Evolutionary conservation across 2,329 filamentous ascomycete species (phyloP).

Genomic region (Ophiosphaerella korrae): DNA sequence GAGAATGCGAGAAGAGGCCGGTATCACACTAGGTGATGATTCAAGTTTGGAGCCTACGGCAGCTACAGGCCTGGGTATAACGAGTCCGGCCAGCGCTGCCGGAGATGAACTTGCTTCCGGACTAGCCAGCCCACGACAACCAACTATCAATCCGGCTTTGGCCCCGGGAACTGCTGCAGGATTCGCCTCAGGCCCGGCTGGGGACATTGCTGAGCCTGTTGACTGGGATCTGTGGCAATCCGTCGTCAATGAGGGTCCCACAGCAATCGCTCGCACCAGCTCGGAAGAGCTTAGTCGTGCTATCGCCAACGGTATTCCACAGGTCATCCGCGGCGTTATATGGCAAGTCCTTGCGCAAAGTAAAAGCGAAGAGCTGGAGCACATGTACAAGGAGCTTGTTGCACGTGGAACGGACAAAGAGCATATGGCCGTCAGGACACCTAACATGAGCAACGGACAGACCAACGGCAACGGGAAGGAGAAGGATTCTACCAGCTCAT

Average conservation of each 20-base stretch:
- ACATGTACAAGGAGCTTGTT: slow-evolving; percentile 81
- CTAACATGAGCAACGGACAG: slow-evolving; percentile 54
- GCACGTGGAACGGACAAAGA: slow-evolving; percentile 82
- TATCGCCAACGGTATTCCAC: slow-evolving; percentile 91
- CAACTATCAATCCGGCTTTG: slow-evolving; percentile 70
- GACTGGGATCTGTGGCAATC: slow-evolving; percentile 99
- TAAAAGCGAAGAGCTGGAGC: slow-evolving; percentile 88
- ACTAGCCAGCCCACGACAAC: slow-evolving; percentile 53
- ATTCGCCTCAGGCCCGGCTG: slow-evolving; percentile 75
- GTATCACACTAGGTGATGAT: slow-evolving; percentile 48
- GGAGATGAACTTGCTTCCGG: slow-evolving; percentile 42
- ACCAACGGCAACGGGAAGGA: slow-evolving; percentile 57
- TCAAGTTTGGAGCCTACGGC: slow-evolving; percentile 53
- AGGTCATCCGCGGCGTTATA: slow-evolving; percentile 94
- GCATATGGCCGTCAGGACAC: slow-evolving; percentile 30
- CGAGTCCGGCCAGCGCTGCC: slow-evolving; percentile 56
- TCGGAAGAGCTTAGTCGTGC: slow-evolving; percentile 87
- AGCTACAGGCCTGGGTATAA: slow-evolving; percentile 51
- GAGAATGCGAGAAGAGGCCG: slow-evolving; percentile 53
- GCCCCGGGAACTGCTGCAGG: slow-evolving; percentile 87
- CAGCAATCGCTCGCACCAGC: slow-evolving; percentile 84
- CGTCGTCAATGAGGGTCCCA: slow-evolving; percentile 91
- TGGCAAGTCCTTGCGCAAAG: slow-evolving; percentile 98
- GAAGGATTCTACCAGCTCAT: slow-evolving; percentile 73
- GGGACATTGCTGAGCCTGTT: slow-evolving; percentile 73